Evolutionary conservation across 495 filamentous ascomycete species (phyloP), one percentile per base, ranked within the genome.

Genomic region (Penicillium ucsense): DNA sequence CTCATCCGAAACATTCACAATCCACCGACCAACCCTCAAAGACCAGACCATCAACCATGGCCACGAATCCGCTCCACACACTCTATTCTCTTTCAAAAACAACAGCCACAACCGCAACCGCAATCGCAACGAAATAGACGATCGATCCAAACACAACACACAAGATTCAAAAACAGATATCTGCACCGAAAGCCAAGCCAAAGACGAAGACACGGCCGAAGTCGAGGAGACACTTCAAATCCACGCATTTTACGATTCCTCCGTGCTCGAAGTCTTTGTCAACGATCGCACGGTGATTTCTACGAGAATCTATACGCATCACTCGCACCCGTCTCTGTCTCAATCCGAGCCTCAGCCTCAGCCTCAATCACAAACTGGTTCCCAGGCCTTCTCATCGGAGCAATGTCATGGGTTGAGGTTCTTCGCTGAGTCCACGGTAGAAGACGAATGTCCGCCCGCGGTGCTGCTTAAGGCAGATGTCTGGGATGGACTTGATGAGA

Each of bases 261-360:
- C 62, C 33, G 67, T 72, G 10, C 40, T 70, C 5, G 66, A 72
- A 42, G 61, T 72, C 3, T 70, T 72, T 27, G 60, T 68, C 2
- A 72, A 72, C 40, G 60, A 60, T 10, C 51, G 68, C 20, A 68
- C 64, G 4, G 64, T 55, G 29, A 63, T 72, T 10, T 60, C 65
- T 0, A 72, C 67, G 2, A 57, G 68, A 0, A 53, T 72, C 2
- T 70, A 68, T 41, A 20, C 20, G 20, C 20, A 20, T 20, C 20
- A 20, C 20, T 20, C 20, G 20, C 20, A 20, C 20, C 20, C 2
- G 20, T 20, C 20, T 20, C 20, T 20, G 20, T 20, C 20, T 20
- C 20, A 20, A 20, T 20, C 20, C 20, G 1, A 20, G 20, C 20
- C 20, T 20, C 20, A 20, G 20, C 20, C 20, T 20, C 20, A 20